These are phyloP conservation scores for Malassezia equina DNA, from an alignment of 1,284 basidiomycete species.

Conservation along the genomic window DNA sequence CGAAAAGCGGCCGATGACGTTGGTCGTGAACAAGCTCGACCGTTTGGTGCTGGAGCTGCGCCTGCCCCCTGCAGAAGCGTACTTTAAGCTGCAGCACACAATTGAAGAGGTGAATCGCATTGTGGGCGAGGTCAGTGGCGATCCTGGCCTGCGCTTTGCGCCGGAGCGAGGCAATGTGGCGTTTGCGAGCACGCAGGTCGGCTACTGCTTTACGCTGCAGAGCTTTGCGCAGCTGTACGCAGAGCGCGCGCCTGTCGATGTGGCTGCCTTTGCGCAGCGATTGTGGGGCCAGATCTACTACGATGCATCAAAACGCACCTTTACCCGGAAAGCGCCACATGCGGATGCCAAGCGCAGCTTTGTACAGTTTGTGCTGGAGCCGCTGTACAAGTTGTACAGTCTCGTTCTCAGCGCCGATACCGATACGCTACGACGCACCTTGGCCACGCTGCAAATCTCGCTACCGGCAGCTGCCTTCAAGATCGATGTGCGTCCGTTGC, in stretches of 20 bases:
- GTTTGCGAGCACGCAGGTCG: conserved; percentile 92
- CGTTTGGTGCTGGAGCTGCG: conserved; percentile 90
- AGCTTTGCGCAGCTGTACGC: conserved; percentile 96
- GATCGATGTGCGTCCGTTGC: conserved; percentile 88
- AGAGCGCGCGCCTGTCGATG: conserved; percentile 58
- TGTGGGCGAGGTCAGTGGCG: conserved; percentile 62
- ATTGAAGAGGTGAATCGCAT: conserved; percentile 91
- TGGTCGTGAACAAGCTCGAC: conserved; percentile 97
- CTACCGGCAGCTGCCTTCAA: conserved; percentile 91
- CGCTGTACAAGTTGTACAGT: conserved; percentile 93
- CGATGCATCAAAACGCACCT: conserved; percentile 68
- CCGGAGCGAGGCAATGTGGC: conserved; percentile 94
- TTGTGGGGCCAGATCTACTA: conserved; percentile 99
- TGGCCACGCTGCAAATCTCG: conserved; percentile 69
- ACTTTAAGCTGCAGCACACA: conserved; percentile 97
- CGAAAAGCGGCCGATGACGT: conserved; percentile 69
- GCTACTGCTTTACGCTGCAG: conserved; percentile 88
- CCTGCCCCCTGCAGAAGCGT: conserved; percentile 88
- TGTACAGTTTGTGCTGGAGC: conserved; percentile 91
- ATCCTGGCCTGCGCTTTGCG: conserved; percentile 74
- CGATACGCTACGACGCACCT: conserved; percentile 67
- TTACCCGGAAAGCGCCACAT: conserved; percentile 71
- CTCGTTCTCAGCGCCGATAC: conserved; percentile 83
- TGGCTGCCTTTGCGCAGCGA: conserved; percentile 61
- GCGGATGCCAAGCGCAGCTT: conserved; percentile 76